Conservation (phyloP, 371 early-diverging fungal genomes). For the Paraphysoderma sedebokerense region DNA sequence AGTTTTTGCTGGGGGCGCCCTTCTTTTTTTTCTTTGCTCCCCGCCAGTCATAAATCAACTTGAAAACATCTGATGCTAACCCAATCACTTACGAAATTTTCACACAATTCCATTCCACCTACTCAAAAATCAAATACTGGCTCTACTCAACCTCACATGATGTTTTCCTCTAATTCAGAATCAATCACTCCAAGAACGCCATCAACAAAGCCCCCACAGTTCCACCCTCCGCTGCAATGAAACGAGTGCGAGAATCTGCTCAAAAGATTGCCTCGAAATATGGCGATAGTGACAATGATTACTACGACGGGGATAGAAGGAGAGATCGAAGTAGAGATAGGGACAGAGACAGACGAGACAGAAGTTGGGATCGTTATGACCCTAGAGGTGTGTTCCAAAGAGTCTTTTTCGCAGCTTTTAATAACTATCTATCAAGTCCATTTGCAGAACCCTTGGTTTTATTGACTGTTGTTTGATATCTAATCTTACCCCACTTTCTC, state of each 20-base stretch:
- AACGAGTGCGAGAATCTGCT: slow-evolving; percentile 23
- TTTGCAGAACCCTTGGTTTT: slow-evolving; percentile 4
- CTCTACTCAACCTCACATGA: neutral
- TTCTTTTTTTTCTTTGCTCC: neutral
- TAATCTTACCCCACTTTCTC: slow-evolving; percentile 9
- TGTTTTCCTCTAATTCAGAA: slow-evolving; percentile 9
- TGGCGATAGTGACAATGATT: slow-evolving; percentile 6
- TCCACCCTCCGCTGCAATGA: slow-evolving; percentile 16
- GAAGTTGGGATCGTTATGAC: slow-evolving; percentile 2
- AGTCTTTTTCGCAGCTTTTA: slow-evolving; percentile 5
- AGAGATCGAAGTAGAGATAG: slow-evolving; percentile 3
- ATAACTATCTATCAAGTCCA: slow-evolving; percentile 5
- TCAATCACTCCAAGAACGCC: slow-evolving; percentile 45
- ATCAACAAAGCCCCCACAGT: slow-evolving; percentile 32
- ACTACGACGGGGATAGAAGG: slow-evolving; percentile 4
- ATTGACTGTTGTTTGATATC: slow-evolving; percentile 8
- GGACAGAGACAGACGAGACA: slow-evolving; percentile 1
- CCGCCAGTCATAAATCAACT: slow-evolving; percentile 16
- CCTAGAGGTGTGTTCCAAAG: neutral
- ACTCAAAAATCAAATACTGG: neutral
- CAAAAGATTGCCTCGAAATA: slow-evolving; percentile 7
- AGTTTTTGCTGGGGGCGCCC: neutral
- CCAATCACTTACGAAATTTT: neutral
- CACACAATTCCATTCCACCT: neutral
- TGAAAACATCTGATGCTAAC: neutral